Base-by-base conservation (phyloP, 2,329 filamentous ascomycete genomes). In the Colletotrichum spinosum region DNA sequence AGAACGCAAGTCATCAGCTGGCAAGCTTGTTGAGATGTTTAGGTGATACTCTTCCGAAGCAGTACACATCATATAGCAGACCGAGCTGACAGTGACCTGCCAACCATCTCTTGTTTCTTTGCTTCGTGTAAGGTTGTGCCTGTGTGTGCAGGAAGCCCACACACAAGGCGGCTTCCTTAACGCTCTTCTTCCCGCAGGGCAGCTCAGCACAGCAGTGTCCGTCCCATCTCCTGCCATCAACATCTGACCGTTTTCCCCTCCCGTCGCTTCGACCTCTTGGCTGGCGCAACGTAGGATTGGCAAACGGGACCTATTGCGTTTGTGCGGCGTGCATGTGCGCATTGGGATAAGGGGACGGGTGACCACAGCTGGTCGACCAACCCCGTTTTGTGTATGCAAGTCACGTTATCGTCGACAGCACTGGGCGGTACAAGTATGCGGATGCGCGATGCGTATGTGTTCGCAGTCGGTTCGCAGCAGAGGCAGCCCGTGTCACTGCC, bases 401-500 rank as follows among this genome's bases (percentile, higher is more conserved):
- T 60, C 60, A 34, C 45, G 55, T 59, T 50, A 42, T 64, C 41
- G 42, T 42, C 34, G 37, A 8, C 4, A 25, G 25, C 25, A 60
- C 56, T 35, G 61, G 33, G 45, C 56, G 25, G 25, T 25, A 25
- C 25, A 25, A 25, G 25, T 25, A 25, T 25, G 25, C 25, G 25
- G 25, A 25, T 25, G 25, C 25, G 25, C 17, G 25, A 25, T 25
- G 25, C 25, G 25, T 25, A 25, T 25, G 25, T 5, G 25, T 25
- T 5, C 25, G 25, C 25, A 25, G 25, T 25, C 37, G 15, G 17
- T 45, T 34, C 39, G 50, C 38, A 51, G 46, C 39, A 56, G 57
- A 65, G 62, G 62, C 57, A 65, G 52, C 62, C 61, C 34, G 61
- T 55, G 61, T 53, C 45, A 65, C 50, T 61, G 61, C 51, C 51